Percentiles rank a stretch among this genome's conserved stretches.
phyloP scores from a whole-genome alignment of 1,284 basidiomycete species.

The Tetrapyrgos nigripes region DNA sequence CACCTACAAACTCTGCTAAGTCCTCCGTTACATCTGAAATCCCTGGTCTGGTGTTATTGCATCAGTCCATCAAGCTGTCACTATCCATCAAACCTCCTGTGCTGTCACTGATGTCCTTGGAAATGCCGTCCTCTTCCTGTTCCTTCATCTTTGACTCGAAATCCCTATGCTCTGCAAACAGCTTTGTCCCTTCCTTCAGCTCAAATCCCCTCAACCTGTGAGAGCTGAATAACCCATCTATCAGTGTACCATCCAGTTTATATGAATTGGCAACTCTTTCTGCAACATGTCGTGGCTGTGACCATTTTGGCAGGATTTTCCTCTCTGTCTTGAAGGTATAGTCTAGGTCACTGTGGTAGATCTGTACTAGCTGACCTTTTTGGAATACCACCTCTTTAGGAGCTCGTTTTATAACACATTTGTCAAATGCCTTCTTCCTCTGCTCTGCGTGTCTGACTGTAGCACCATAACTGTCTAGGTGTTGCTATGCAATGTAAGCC shows the following conservation, averaged over 20 bases:
- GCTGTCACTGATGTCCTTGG: too few species aligned
- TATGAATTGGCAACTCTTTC: conserved; percentile 22
- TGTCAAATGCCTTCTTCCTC: conserved; percentile 32
- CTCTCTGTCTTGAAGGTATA: conserved; percentile 31
- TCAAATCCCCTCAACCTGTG: conserved; percentile 20
- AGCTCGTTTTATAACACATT: conserved; percentile 14
- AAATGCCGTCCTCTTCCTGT: too few species aligned
- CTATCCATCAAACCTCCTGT: too few species aligned
- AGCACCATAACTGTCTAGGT: too few species aligned
- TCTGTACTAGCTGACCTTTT: too few species aligned
- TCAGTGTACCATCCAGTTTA: conserved; percentile 15
- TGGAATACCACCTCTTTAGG: conserved; percentile 29
- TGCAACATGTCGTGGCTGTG: conserved; percentile 21
- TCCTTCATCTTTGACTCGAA: neutral
- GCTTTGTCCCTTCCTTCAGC: conserved; percentile 17
- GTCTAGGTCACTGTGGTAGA: conserved; percentile 33
- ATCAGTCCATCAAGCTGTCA: too few species aligned
- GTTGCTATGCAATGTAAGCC: too few species aligned
- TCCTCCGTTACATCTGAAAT: too few species aligned
- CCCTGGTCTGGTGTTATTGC: too few species aligned
- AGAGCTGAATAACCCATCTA: conserved; percentile 19
- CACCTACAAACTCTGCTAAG: too few species aligned
- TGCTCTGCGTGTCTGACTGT: conserved; percentile 25
- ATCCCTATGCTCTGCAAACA: conserved; percentile 14
- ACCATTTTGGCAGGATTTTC: conserved; percentile 34